These are phyloP conservation scores for Petrea volubilis DNA, from an alignment of 257 asterid species.

Conservation along the genomic window DNA sequence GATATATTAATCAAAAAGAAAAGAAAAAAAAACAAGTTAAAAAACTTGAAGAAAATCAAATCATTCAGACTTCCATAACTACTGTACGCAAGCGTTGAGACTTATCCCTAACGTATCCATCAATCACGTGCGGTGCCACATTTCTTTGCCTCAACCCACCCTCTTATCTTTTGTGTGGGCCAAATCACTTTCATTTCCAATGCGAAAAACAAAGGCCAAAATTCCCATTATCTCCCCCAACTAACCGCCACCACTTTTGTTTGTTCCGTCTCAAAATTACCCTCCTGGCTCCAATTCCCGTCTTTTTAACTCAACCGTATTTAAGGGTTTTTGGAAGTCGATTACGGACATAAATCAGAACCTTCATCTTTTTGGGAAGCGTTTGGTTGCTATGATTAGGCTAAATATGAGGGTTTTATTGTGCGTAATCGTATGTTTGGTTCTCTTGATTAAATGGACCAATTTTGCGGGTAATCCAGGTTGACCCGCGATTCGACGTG, in stretches of 20 bases:
- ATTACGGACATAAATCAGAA: background rate
- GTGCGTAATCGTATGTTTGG: too few species aligned
- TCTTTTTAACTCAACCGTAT: background rate
- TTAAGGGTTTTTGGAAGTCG: background rate
- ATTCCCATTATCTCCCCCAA: conserved; percentile 6
- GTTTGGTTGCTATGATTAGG: too few species aligned
- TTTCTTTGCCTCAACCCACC: background rate
- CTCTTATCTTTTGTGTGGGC: conserved; percentile 21
- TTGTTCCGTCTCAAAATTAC: background rate
- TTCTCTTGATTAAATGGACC: too few species aligned
- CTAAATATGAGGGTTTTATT: too few species aligned
- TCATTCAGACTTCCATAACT: too few species aligned
- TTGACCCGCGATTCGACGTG: too few species aligned
- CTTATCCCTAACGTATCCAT: background rate
- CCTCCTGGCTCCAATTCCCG: background rate
- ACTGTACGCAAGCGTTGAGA: background rate
- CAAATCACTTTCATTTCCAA: conserved; percentile 15
- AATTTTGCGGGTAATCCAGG: too few species aligned
- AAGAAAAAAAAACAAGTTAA: too few species aligned
- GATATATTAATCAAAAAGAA: too few species aligned
- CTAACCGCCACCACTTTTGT: background rate
- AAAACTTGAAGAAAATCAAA: too few species aligned
- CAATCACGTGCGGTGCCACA: background rate
- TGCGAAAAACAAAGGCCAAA: background rate
- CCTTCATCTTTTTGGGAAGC: background rate